Evolutionary conservation across 345 rosid genomes (phyloP), one percentile per base, ranked within the genome.

Genomic region (Citrus glauca): DNA sequence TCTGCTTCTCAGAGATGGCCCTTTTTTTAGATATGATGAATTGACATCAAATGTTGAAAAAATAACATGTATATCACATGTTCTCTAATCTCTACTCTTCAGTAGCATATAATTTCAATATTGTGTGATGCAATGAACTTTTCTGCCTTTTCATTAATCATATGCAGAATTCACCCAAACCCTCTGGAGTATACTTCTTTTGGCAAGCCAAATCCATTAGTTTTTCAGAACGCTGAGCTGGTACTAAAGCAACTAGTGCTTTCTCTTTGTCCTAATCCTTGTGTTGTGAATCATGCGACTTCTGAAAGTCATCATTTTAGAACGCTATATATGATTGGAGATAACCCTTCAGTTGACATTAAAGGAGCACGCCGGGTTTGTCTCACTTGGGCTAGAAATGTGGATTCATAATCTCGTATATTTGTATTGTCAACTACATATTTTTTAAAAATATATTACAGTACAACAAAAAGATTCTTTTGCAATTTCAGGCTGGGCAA

Each of bases 151-250:
- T 56, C 28, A 14, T 55, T 53, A 59, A 55, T 68, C 63, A 40
- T 66, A 40, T 87, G 85, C 91, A 94, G 95, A 71, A 83, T 93
- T 72, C 92, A 90, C 79, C 77, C 74, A 20, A 79, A 78, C 30
- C 82, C 87, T 38, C 89, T 94, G 59, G 79, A 74, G 60, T 94
- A 91, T 82, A 86, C 89, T 64, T 86, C 85, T 33, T 89, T 88
- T 77, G 98, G 98, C 77, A 94, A 93, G 77, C 98, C 97, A 77
- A 91, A 90, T 63, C 95, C 97, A 42, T 86, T 66, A 55, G 95
- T 91, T 56, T 94, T 93, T 84, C 88, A 85, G 76, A 88, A 88
- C 62, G 97, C 97, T 38, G 90, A 89, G 85, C 64, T 83, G 65
- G 85, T 87, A 27, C 86, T 93, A 42, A 84, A 81, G 82, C 86